A percentile compares a stretch with the other conserved stretches of the same genome.
phyloP scores from a whole-genome alignment of 345 rosid genomes.

The Euphorbia lathyris region DNA sequence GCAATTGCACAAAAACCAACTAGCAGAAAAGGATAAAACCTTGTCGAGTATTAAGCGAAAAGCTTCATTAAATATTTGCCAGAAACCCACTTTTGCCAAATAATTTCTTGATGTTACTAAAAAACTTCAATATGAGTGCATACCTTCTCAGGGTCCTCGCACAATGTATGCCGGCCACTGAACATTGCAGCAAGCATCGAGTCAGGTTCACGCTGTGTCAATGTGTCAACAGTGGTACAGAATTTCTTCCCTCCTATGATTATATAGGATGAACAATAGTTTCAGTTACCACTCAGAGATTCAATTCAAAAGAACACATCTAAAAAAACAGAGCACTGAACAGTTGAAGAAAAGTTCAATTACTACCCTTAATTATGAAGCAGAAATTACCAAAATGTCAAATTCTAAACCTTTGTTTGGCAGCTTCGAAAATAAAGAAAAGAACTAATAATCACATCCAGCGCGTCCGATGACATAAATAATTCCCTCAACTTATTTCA shows the following conservation, averaged over 20 bases:
- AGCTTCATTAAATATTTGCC: background rate
- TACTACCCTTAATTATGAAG: background rate
- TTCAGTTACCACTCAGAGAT: background rate
- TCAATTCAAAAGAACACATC: background rate
- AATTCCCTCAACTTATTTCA: background rate
- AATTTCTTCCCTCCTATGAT: slow-evolving; percentile 78
- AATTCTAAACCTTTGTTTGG: background rate
- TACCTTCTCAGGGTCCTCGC: slow-evolving; percentile 59
- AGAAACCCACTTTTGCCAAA: background rate
- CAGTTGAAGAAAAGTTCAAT: background rate
- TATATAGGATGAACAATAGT: background rate
- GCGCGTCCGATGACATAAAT: background rate
- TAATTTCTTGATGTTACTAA: background rate
- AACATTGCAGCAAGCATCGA: slow-evolving; percentile 96
- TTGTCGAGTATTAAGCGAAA: background rate
- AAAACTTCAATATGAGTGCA: background rate
- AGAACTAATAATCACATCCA: background rate
- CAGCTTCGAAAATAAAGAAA: background rate
- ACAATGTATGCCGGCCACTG: slow-evolving; percentile 72
- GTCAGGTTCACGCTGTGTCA: slow-evolving; percentile 83
- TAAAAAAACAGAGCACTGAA: background rate
- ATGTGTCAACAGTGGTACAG: slow-evolving; percentile 69
- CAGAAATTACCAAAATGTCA: background rate
- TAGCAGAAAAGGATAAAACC: background rate
- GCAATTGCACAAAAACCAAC: background rate